Percentiles rank a stretch among this genome's conserved stretches.
Evolutionary conservation across 1,139 yeast species (phyloP).

Genomic region (Yamadazyma sp.): DNA sequence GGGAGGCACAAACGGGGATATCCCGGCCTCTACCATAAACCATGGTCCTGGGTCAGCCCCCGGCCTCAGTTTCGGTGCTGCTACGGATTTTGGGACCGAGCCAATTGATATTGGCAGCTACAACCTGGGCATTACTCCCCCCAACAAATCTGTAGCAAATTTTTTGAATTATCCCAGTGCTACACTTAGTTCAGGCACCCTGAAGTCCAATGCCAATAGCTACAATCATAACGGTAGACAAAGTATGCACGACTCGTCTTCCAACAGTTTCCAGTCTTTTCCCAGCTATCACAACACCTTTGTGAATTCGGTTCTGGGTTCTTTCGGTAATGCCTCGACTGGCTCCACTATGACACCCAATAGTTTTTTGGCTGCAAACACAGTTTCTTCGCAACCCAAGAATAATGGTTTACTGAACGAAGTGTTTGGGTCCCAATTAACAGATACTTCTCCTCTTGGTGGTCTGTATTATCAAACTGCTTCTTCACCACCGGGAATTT

Average conservation of each 20-base stretch:
- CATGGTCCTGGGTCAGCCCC: background rate
- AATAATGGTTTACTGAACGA: background rate
- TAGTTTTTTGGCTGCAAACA: slow-evolving; percentile 1
- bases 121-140: slow-evolving; percentile 3
- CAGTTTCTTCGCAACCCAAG: background rate
- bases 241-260: background rate
- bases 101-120: slow-evolving; percentile 8
- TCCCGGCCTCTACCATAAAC: background rate
- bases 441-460: slow-evolving; percentile 17
- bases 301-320: background rate
- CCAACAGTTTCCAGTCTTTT: slow-evolving; percentile 3
- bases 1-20: too few species aligned
- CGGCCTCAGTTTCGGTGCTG: background rate
- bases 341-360: slow-evolving; percentile 5
- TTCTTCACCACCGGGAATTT: too few species aligned
- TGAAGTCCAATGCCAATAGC: background rate
- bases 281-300: slow-evolving; percentile 1
- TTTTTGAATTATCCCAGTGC: slow-evolving; percentile 3
- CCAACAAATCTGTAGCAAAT: slow-evolving; percentile 6
- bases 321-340: slow-evolving; percentile 1
- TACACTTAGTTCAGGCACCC: background rate
- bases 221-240: background rate
- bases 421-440: slow-evolving; percentile 9
- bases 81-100: background rate
- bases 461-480: background rate